These are phyloP conservation scores for Thymus quinquecostatus DNA, from an alignment of 257 asterid species.

Conservation along the genomic window DNA sequence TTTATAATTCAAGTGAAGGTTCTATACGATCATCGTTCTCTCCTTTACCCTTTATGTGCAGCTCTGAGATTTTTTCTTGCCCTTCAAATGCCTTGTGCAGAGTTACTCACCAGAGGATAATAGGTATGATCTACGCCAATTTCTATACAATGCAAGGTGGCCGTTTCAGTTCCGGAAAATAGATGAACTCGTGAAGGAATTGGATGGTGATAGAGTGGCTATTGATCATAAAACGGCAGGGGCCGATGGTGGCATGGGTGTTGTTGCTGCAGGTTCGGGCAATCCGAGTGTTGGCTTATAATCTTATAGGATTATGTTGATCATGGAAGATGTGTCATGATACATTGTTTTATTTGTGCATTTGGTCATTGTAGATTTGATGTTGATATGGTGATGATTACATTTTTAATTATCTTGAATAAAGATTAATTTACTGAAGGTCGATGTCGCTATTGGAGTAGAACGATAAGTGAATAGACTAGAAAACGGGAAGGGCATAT, in stretches of 20 bases:
- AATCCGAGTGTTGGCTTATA: constrained; percentile 84
- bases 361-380: neutral
- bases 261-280: constrained; percentile 82
- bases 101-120: constrained; percentile 92
- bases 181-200: constrained; percentile 68
- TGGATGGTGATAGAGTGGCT: constrained; percentile 42
- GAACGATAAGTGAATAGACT: neutral
- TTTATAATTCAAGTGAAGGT: neutral
- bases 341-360: neutral
- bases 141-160: constrained; percentile 85
- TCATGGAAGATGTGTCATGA: neutral
- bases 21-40: neutral
- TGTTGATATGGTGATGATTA: neutral
- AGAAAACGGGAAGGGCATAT: no score
- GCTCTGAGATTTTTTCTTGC: neutral
- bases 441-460: neutral
- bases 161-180: constrained; percentile 85
- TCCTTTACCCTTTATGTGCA: neutral
- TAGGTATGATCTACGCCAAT: constrained; percentile 91
- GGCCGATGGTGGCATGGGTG: constrained; percentile 73
- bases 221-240: constrained; percentile 18
- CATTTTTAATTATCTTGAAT: neutral
- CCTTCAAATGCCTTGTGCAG: constrained; percentile 36
- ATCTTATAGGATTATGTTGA: neutral
- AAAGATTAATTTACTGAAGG: neutral